phyloP scores from a whole-genome alignment of 805 yeast species.

The Wickerhamiella lipophila region DNA sequence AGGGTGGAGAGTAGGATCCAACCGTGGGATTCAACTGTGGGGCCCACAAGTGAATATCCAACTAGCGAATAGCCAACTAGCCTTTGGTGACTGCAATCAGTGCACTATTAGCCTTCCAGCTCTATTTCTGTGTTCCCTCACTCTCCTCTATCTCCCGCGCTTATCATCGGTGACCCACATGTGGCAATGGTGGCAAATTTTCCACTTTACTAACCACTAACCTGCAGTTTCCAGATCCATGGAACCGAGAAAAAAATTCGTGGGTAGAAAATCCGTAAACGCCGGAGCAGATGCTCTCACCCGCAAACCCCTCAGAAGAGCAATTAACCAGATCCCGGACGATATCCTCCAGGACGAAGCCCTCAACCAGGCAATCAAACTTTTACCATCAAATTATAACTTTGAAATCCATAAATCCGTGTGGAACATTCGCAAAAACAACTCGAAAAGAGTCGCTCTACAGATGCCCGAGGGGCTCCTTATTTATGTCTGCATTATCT shows the following conservation, averaged over 20 bases:
- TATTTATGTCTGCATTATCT: constrained; percentile 74
- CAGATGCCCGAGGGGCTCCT: constrained; percentile 97
- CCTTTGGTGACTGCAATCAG: too few species aligned
- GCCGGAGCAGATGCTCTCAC: constrained; percentile 18
- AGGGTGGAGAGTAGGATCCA: too few species aligned
- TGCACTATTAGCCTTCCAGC: too few species aligned
- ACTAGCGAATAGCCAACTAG: background rate
- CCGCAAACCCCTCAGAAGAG: constrained; percentile 26
- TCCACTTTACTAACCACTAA: too few species aligned
- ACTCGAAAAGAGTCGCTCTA: constrained; percentile 73
- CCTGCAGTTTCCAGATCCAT: too few species aligned
- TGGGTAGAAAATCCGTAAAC: constrained; percentile 37
- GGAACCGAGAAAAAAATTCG: constrained; percentile 33
- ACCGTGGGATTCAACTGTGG: too few species aligned
- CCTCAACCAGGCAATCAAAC: constrained; percentile 65
- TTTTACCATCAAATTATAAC: constrained; percentile 83
- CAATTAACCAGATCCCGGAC: constrained; percentile 76
- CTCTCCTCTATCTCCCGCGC: too few species aligned
- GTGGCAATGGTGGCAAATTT: constrained; percentile 3
- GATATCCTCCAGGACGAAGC: constrained; percentile 72
- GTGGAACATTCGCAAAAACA: constrained; percentile 71
- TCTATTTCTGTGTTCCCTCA: too few species aligned
- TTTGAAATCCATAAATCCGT: constrained; percentile 93
- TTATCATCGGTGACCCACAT: background rate
- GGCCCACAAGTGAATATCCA: too few species aligned